A percentile compares a stretch with the other conserved stretches of the same genome.
phyloP scores from a whole-genome alignment of 495 filamentous ascomycete species.

The Penicillium bovifimosum region DNA sequence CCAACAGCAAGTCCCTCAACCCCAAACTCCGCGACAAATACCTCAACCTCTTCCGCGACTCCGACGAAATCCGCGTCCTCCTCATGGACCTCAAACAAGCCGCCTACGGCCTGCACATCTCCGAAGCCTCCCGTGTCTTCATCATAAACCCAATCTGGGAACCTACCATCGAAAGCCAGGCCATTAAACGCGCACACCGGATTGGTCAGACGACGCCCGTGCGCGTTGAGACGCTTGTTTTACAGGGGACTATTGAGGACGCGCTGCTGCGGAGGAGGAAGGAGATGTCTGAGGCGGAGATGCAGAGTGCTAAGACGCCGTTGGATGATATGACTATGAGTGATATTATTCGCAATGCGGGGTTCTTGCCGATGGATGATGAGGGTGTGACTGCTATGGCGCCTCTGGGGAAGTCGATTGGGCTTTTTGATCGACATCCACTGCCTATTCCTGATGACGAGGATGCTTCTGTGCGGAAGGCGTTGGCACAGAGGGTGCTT shows the following conservation, averaged over 20 bases:
- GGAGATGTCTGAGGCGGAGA: constrained; percentile 74
- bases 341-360: constrained; percentile 69
- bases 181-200: constrained; percentile 83
- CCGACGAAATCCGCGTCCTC: constrained; percentile 59
- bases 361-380: constrained; percentile 54
- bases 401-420: constrained; percentile 22
- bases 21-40: constrained; percentile 58
- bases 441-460: constrained; percentile 36
- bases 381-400: constrained; percentile 27
- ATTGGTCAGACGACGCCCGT: constrained; percentile 81
- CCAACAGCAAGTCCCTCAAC: constrained; percentile 56
- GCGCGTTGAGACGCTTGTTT: constrained; percentile 78
- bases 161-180: constrained; percentile 82
- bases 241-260: constrained; percentile 81
- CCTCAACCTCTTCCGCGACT: constrained; percentile 69
- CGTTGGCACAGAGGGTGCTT: background rate
- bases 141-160: constrained; percentile 88
- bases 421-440: constrained; percentile 39
- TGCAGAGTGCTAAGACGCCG: constrained; percentile 55
- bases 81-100: constrained; percentile 88
- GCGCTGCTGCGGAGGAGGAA: constrained; percentile 68
- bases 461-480: background rate
- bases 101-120: constrained; percentile 80
- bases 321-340: constrained; percentile 74
- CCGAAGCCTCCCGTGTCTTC: constrained; percentile 77